These are phyloP conservation scores for Ilyonectria mors-panacis DNA, from an alignment of 2,329 filamentous ascomycete genomes.

Conservation along the genomic window DNA sequence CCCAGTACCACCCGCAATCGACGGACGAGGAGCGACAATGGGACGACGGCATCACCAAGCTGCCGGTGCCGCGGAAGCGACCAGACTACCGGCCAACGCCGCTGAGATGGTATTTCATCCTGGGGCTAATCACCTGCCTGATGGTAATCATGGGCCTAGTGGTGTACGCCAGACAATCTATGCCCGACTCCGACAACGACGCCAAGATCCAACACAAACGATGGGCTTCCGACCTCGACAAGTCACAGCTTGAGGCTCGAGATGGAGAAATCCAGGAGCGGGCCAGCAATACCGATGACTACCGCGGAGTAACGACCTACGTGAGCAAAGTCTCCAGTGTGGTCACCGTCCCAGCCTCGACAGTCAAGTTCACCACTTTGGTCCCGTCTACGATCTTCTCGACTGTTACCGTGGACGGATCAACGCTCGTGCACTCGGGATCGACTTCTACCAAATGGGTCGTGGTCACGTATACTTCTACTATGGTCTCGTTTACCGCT, in stretches of 20 bases:
- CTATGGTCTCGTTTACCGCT: conserved; percentile 28
- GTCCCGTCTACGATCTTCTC: conserved; percentile 34
- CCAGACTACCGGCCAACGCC: conserved; percentile 45
- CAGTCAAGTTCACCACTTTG: conserved; percentile 38
- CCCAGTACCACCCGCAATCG: conserved; percentile 26
- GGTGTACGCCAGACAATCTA: conserved; percentile 41
- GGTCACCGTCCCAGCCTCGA: conserved; percentile 41
- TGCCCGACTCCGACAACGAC: conserved; percentile 45
- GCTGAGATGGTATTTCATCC: conserved; percentile 46
- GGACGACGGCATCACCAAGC: conserved; percentile 36
- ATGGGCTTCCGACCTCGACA: background rate
- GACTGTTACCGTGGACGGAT: conserved; percentile 16
- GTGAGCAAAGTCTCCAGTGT: conserved; percentile 33
- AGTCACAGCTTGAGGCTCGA: conserved; percentile 11
- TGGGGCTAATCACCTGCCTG: conserved; percentile 36
- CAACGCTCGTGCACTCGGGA: conserved; percentile 19
- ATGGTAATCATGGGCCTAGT: conserved; percentile 41
- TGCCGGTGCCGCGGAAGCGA: conserved; percentile 32
- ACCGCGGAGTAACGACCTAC: conserved; percentile 34
- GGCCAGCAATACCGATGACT: background rate
- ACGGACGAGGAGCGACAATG: conserved; percentile 43
- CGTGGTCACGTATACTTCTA: conserved; percentile 32
- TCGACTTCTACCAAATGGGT: conserved; percentile 23
- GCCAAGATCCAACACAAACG: conserved; percentile 41
- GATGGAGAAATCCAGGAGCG: background rate